Conservation (phyloP, 306 rosid species). For the Fragaria vesca region DNA sequence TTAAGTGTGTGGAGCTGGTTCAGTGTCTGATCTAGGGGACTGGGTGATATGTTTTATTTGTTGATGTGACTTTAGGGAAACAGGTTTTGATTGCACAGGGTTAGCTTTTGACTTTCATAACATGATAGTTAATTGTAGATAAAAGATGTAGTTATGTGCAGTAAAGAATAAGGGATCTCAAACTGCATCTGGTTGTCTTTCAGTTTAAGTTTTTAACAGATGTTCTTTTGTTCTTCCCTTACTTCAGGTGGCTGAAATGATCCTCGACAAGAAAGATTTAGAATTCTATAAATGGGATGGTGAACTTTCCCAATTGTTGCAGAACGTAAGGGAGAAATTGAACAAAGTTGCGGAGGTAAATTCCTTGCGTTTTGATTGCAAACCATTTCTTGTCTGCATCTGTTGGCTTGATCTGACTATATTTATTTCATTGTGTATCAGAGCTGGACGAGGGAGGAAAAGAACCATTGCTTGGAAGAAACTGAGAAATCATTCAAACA, state of each 20-base stretch:
- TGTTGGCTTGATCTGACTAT: not conserved
- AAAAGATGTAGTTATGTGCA: not conserved
- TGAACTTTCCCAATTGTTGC: conserved; percentile 71
- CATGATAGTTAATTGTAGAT: not conserved
- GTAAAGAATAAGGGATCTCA: not conserved
- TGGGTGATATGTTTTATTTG: not conserved
- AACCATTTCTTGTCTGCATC: not conserved
- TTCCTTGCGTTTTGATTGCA: conserved; percentile 11
- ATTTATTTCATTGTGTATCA: conserved; percentile 23
- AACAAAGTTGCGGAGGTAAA: conserved; percentile 85
- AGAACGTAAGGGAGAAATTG: conserved; percentile 85
- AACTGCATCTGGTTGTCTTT: not conserved
- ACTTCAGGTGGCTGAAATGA: conserved; percentile 63
- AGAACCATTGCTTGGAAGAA: conserved; percentile 92
- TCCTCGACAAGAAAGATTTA: conserved; percentile 65
- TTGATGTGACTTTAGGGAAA: conserved; percentile 2
- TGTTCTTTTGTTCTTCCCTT: not conserved
- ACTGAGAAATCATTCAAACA: conserved; percentile 86
- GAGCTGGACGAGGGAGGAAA: conserved; percentile 96
- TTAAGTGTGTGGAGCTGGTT: not conserved
- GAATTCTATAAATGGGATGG: conserved; percentile 97
- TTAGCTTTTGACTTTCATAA: not conserved
- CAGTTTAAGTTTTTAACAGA: not conserved
- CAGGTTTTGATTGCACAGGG: not conserved
- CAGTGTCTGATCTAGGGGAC: not conserved